phyloP scores from a whole-genome alignment of 805 yeast species.

The Candida golubevii region DNA sequence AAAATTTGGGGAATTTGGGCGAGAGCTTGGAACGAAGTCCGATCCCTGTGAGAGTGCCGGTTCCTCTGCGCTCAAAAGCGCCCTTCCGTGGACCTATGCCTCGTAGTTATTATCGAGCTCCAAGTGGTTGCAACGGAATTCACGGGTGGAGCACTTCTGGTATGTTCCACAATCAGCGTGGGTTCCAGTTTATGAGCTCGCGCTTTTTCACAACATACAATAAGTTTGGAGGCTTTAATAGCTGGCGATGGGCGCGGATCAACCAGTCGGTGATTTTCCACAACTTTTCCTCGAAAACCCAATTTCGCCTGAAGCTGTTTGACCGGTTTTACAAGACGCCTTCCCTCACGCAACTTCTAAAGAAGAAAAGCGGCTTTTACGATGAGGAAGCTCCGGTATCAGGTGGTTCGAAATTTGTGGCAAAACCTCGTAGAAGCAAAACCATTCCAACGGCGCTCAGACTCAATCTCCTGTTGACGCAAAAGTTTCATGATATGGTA shows the following conservation, averaged over 20 bases:
- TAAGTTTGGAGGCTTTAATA: conserved; percentile 5
- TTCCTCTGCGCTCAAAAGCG: conserved; percentile 36
- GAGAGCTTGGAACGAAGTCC: conserved; percentile 19
- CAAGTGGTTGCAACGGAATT: background rate
- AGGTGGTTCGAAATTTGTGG: background rate
- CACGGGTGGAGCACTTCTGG: background rate
- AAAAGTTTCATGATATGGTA: conserved; percentile 18
- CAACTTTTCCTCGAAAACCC: conserved; percentile 14
- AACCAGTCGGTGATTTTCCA: conserved; percentile 14
- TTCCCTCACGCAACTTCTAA: conserved; percentile 14
- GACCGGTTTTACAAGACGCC: conserved; percentile 13
- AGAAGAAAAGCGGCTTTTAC: conserved; percentile 5
- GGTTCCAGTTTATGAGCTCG: conserved; percentile 3
- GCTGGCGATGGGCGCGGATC: conserved; percentile 17
- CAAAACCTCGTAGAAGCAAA: background rate
- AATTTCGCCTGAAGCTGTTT: conserved; percentile 16
- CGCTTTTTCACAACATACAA: conserved; percentile 12
- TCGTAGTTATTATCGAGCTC: background rate
- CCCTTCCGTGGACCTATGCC: conserved; percentile 4
- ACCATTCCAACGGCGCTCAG: conserved; percentile 17
- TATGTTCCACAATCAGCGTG: background rate
- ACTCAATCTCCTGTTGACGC: conserved; percentile 27
- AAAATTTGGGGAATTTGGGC: conserved; percentile 20
- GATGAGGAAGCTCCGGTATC: conserved; percentile 4
- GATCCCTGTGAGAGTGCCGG: conserved; percentile 29